Evolutionary conservation across 129 eudicot species (phyloP), one percentile per base, ranked within the genome.

Genomic region (carrot (Daucus carota)): DNA sequence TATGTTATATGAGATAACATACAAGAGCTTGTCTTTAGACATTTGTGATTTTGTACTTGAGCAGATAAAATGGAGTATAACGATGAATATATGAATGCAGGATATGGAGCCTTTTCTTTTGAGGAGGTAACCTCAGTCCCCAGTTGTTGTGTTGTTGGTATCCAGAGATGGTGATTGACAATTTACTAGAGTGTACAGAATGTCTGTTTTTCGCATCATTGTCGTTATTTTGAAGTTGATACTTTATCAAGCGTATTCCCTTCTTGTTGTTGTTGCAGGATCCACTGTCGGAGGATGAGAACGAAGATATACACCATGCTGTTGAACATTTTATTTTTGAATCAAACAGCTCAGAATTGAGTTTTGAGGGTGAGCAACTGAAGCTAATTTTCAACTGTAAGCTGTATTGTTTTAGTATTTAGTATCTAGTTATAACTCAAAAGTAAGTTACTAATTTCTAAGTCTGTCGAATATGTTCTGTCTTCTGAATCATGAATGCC

Each of bases 321-420:
- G 8, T 66, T 66, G 44, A 66, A 33, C n/a, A 15, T 33, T 33
- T 26, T 18, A 15, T 33, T 66, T 26, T 33, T 6, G 24, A 66
- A 66, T 33, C 43, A 33, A 66, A 66, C 7, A 33, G 26, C 20
- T 8, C 26, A 66, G 26, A 14, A 69, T 9, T 43, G 24, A 9
- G 4, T 69, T 69, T 43, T 69, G 73, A 14, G 42, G 73, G 73
- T 36, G 73, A 69, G 73, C 47, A 69, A 26, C 62, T 20, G 20
- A 7, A 52, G 28, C 62, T 8, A 22, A 12, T 18, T 24, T 50
- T 50, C 2, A 50, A 48, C 24, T 48, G 57, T 18, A 48, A 48
- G 57, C 57, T 48, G 24, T 46, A 46, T 16, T 46, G 40, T 36
- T 0, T 50, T 20, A 6, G 11, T 6, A 50, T 18, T 48, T 50